Evolutionary conservation across 1,284 basidiomycete genomes (phyloP).

Genomic region (Phlebopus sp.): DNA sequence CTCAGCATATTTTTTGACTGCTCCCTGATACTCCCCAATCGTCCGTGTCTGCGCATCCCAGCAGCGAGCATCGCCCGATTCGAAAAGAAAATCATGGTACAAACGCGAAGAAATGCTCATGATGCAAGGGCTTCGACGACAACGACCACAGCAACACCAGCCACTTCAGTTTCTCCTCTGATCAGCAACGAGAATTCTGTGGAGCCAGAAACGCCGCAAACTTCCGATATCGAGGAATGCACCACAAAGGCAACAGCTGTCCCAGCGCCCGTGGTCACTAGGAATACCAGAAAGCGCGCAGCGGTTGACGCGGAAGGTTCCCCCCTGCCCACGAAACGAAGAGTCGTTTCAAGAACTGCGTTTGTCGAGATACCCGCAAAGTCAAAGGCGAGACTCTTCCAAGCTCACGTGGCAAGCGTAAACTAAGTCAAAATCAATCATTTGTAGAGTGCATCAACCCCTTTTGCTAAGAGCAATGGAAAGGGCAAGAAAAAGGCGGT

Average conservation of each 20-base stretch:
- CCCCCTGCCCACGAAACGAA: constrained; percentile 40
- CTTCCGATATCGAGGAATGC: constrained; percentile 36
- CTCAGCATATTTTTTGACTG: constrained; percentile 19
- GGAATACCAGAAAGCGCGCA: constrained; percentile 31
- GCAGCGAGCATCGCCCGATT: not conserved
- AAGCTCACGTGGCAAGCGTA: constrained; percentile 1
- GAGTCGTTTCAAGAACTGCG: constrained; percentile 37
- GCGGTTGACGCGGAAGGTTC: constrained; percentile 29
- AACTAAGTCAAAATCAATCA: constrained; percentile 11
- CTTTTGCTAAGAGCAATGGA: constrained; percentile 33
- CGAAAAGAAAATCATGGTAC: constrained; percentile 15
- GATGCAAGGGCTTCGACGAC: constrained; percentile 24
- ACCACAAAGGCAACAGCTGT: constrained; percentile 9
- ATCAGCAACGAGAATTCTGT: constrained; percentile 24
- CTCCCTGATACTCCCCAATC: too few relatives aligned
- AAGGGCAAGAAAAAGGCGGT: constrained; percentile 38
- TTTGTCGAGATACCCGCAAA: constrained; percentile 46
- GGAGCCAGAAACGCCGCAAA: constrained; percentile 40
- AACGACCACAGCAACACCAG: constrained; percentile 15
- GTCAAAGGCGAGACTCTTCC: constrained; percentile 35
- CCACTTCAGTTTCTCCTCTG: constrained; percentile 24
- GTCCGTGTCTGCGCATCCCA: constrained; percentile 1
- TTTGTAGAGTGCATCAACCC: constrained; percentile 11
- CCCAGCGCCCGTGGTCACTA: constrained; percentile 10
- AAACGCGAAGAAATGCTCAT: constrained; percentile 17